Conservation (phyloP, 768 basidiomycete genomes). For the Hygrocybe coccinea region DNA sequence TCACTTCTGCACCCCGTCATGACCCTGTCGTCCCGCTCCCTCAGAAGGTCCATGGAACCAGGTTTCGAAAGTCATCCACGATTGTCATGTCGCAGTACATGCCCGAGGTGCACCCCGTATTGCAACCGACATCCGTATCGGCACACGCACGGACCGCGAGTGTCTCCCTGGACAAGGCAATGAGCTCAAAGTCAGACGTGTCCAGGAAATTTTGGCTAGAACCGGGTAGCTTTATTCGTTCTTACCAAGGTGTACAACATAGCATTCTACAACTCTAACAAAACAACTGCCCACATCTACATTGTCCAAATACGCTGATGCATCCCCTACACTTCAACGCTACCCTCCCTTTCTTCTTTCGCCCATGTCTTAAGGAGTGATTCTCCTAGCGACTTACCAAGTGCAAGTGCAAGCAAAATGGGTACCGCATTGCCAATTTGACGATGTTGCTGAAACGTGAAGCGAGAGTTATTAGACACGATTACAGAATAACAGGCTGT, state of each 20-base stretch:
- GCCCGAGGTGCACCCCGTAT: constrained; percentile 67
- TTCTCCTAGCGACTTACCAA: constrained; percentile 47
- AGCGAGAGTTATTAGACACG: constrained; percentile 5
- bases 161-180: constrained; percentile 67
- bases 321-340: constrained; percentile 14
- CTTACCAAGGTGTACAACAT: too few species aligned
- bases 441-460: constrained; percentile 51
- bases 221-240: background rate
- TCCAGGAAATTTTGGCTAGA: constrained; percentile 62
- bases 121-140: constrained; percentile 92
- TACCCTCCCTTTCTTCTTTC: constrained; percentile 42
- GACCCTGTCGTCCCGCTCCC: too few species aligned
- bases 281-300: background rate
- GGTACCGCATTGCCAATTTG: constrained; percentile 84
- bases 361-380: constrained; percentile 46
- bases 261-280: too few species aligned
- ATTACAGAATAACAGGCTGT: background rate
- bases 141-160: constrained; percentile 73
- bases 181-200: constrained; percentile 71
- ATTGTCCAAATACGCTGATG: background rate
- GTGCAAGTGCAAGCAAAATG: constrained; percentile 59
- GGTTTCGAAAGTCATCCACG: constrained; percentile 83
- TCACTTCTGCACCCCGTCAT: background rate
- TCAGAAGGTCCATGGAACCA: constrained; percentile 80
- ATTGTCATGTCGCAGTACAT: constrained; percentile 86